phyloP scores from a whole-genome alignment of 2,329 filamentous ascomycete genomes.

The Hypoxylon sp. region DNA sequence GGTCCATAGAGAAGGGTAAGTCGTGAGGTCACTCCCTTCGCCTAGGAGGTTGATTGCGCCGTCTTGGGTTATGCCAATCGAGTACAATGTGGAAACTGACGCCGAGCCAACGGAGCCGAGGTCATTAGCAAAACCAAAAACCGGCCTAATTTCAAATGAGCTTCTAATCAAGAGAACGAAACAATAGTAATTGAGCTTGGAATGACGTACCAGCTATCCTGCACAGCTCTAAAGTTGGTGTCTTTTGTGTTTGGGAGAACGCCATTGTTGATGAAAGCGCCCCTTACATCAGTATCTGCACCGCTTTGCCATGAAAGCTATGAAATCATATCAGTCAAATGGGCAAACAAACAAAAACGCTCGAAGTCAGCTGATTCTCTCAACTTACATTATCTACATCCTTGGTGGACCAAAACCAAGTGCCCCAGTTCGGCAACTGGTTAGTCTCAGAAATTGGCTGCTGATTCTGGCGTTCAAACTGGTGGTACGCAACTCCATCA shows the following conservation, averaged over 20 bases:
- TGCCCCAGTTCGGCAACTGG: conserved; percentile 86
- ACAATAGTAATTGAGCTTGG: background rate
- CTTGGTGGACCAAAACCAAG: conserved; percentile 78
- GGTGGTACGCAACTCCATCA: conserved; percentile 73
- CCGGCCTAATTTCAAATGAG: conserved; percentile 67
- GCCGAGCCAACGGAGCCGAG: conserved; percentile 63
- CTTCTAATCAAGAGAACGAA: conserved; percentile 6
- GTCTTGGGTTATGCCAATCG: conserved; percentile 82
- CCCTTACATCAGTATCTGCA: conserved; percentile 74
- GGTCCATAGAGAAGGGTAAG: conserved; percentile 83
- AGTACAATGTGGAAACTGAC: conserved; percentile 72
- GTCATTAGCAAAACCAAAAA: conserved; percentile 82
- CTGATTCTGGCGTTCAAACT: conserved; percentile 73
- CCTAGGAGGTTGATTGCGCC: conserved; percentile 83
- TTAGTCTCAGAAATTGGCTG: conserved; percentile 75
- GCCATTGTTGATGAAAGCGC: conserved; percentile 75
- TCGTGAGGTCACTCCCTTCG: conserved; percentile 70
- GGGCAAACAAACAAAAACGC: background rate
- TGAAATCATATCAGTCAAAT: conserved; percentile 36
- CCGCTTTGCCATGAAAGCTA: conserved; percentile 80
- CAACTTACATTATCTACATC: conserved; percentile 62
- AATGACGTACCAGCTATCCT: conserved; percentile 66
- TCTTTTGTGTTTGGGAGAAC: conserved; percentile 76
- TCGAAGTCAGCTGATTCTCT: background rate
- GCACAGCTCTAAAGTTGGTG: conserved; percentile 74